Base-by-base conservation (phyloP, 345 rosid species). In the Dipteronia sinensis region DNA sequence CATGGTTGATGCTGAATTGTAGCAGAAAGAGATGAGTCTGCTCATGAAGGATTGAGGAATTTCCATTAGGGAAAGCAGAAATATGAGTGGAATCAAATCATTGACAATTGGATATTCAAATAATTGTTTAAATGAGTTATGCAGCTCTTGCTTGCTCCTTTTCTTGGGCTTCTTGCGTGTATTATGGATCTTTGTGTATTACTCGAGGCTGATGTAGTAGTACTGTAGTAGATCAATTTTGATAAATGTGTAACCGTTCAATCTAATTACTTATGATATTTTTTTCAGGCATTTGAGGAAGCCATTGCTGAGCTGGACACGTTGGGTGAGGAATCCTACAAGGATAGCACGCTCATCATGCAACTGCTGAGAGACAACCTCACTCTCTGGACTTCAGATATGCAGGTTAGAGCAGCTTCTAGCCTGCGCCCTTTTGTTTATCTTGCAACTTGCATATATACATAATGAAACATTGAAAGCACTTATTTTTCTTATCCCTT, bases 301-400 rank as follows among this genome's bases (percentile, higher is more conserved):
- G 90, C 93, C 75, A 89, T 91, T 65, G 91, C 93, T 69, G 92
- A 89, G 86, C 78, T 89, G 68, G 93, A 89, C 78, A 87, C 90
- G 0, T 80, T 89, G 81, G 90, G 89, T 67, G 92, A 87, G 80
- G 92, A 88, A 61, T 91, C 91, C 34, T 87, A 88, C 87, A 88
- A 89, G 65, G 92, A 86, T 76, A 89, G 89, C 83, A 86, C 93
- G 79, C 85, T 86, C 44, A 88, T 89, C 87, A 87, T 91, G 90
- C 91, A 88, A 84, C 84, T 87, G 75, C 86, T 87, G 13, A 82
- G 94, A 82, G 92, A 88, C 75, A 90, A 88, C 76, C 85, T 88
- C 65, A 88, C 90, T 73, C 87, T 84, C 12, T 88, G 88, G 89
- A 89, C 94, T 75, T 90, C 91, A 19, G 88, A 88, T 67, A 87